Conservation (phyloP, 495 filamentous ascomycete species). For the Penicillium coffeae region DNA sequence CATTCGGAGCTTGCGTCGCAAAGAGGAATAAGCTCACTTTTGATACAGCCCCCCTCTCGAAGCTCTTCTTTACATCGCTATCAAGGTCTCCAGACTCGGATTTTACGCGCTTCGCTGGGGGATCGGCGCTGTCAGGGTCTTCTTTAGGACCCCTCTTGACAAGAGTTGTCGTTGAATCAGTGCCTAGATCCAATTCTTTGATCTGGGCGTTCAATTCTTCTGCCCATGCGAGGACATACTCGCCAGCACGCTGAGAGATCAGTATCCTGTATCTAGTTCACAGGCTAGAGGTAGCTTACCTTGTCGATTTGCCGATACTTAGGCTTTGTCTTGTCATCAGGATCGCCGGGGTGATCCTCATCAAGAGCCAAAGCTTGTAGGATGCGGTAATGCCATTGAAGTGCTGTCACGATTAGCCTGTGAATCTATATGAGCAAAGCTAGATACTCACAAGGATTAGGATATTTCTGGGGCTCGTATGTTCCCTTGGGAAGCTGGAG, state of each 20-base stretch:
- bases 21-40: constrained; percentile 41
- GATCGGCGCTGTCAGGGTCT: constrained; percentile 21
- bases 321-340: constrained; percentile 81
- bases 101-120: constrained; percentile 50
- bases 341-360: constrained; percentile 78
- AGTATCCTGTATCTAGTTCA: constrained; percentile 3
- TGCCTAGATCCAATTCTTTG: constrained; percentile 37
- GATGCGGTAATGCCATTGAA: constrained; percentile 98
- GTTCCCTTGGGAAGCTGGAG: constrained; percentile 82
- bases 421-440: constrained; percentile 2
- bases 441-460: constrained; percentile 63
- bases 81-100: constrained; percentile 40
- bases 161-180: constrained; percentile 31
- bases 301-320: constrained; percentile 84
- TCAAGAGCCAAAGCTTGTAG: constrained; percentile 89
- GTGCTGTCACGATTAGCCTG: constrained; percentile 28
- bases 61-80: constrained; percentile 58
- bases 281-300: constrained; percentile 23
- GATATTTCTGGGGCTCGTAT: constrained; percentile 83
- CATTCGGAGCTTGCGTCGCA: not conserved
- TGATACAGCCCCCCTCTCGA: constrained; percentile 55
- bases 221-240: constrained; percentile 73
- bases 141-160: constrained; percentile 46
- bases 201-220: constrained; percentile 56
- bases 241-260: constrained; percentile 58